Conservation (phyloP, 306 rosid genomes). For the Abrus precatorius region DNA sequence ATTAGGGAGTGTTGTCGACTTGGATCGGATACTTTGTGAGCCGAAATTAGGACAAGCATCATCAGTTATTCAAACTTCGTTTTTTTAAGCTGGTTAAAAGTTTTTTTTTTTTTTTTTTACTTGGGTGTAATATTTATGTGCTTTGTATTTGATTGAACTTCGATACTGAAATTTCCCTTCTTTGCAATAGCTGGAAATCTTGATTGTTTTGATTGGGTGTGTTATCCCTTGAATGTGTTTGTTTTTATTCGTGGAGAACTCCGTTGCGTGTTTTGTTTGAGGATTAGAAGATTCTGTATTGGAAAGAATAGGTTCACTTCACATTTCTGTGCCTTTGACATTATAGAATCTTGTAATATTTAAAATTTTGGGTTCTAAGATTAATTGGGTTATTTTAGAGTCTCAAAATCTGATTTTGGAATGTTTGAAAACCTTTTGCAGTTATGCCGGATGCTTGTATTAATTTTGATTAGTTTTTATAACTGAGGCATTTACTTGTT, state of each 20-base stretch:
- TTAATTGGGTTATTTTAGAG: not conserved
- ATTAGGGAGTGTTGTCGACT: not conserved
- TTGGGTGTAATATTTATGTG: not conserved
- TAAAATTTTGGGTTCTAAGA: not conserved
- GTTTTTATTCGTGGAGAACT: not conserved
- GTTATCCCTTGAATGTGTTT: not conserved
- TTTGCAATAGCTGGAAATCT: not conserved
- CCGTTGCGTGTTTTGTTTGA: not conserved
- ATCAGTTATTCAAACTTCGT: not conserved
- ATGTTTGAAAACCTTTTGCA: not conserved
- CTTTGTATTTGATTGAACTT: slow-evolving; percentile 21
- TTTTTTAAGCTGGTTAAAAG: not conserved
- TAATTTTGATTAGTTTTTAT: not conserved
- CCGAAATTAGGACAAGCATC: not conserved
- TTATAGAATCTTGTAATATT: not conserved
- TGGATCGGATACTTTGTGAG: slow-evolving; percentile 12
- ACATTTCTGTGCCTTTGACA: not conserved
- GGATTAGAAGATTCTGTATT: slow-evolving; percentile 7
- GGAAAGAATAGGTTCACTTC: not conserved
- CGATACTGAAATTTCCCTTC: not conserved
- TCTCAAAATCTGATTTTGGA: not conserved
- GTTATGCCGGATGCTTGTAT: no score
- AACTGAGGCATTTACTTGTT: not conserved
- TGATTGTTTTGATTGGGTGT: not conserved
- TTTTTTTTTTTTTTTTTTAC: not conserved